Percentiles rank a stretch among this genome's conserved stretches.
Evolutionary conservation across 495 filamentous ascomycete genomes (phyloP).

Genomic region (Penicillium malachiteum): DNA sequence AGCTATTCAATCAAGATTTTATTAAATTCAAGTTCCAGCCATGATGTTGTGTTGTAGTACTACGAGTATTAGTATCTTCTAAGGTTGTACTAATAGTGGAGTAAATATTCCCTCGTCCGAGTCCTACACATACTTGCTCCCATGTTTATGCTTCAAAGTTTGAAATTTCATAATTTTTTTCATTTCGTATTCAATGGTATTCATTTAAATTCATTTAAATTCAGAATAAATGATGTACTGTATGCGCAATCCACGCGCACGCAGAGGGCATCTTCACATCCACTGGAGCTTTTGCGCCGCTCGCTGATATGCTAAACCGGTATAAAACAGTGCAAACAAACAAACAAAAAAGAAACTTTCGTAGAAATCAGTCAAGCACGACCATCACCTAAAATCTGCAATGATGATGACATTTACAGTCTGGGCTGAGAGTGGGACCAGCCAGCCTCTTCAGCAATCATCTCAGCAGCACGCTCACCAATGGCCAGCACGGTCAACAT

Average conservation of each 20-base stretch:
- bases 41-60: no score
- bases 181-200: neutral
- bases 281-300: conserved; percentile 12
- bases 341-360: conserved; percentile 13
- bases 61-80: neutral
- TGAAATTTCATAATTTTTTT: neutral
- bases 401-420: conserved; percentile 25
- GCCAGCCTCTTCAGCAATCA: conserved; percentile 61
- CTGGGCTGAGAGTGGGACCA: conserved; percentile 55
- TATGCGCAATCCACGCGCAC: neutral
- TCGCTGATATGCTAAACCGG: conserved; percentile 26
- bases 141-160: neutral
- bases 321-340: conserved; percentile 4
- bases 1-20: no score
- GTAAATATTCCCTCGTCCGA: neutral
- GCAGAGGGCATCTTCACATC: neutral
- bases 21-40: no score
- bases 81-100: neutral
- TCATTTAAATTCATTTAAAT: neutral
- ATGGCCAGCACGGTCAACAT: conserved; percentile 67
- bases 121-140: no score
- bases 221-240: neutral
- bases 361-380: conserved; percentile 2
- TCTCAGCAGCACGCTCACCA: conserved; percentile 63
- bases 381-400: no score